phyloP scores from a whole-genome alignment of 2,329 filamentous ascomycete species.

The Nigrograna mackinnonii region DNA sequence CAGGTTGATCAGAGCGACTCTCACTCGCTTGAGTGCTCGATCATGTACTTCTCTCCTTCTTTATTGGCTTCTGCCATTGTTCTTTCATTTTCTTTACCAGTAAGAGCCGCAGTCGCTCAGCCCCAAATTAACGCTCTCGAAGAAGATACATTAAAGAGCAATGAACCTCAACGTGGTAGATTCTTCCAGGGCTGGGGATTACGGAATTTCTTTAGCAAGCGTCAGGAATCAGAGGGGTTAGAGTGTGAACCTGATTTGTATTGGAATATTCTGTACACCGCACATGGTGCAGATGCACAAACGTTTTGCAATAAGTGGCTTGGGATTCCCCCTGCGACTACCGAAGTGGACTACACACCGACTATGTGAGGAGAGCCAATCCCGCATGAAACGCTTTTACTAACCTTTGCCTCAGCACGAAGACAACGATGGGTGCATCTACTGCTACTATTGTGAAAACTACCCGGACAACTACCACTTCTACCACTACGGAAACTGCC shows the following conservation, averaged over 20 bases:
- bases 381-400: not conserved
- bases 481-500: conserved; percentile 23
- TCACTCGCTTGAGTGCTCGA: conserved; percentile 38
- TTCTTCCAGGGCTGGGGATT: conserved; percentile 7
- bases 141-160: conserved; percentile 7
- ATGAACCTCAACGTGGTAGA: conserved; percentile 4
- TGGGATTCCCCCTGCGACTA: conserved; percentile 25
- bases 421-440: conserved; percentile 17
- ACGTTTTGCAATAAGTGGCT: conserved; percentile 34
- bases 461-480: conserved; percentile 18
- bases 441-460: conserved; percentile 21
- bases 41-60: conserved; percentile 37
- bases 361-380: conserved; percentile 20
- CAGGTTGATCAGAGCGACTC: conserved; percentile 29
- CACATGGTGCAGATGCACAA: conserved; percentile 11
- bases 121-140: conserved; percentile 5
- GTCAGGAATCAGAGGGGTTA: not conserved
- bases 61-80: conserved; percentile 31
- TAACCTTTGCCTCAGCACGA: conserved; percentile 17
- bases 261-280: conserved; percentile 17
- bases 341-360: conserved; percentile 20
- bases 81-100: conserved; percentile 28
- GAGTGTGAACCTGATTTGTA: conserved; percentile 12
- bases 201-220: conserved; percentile 5
- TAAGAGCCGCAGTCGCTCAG: conserved; percentile 21